Conservation (phyloP, 179 eudicot species). For the Camellia oleifera region DNA sequence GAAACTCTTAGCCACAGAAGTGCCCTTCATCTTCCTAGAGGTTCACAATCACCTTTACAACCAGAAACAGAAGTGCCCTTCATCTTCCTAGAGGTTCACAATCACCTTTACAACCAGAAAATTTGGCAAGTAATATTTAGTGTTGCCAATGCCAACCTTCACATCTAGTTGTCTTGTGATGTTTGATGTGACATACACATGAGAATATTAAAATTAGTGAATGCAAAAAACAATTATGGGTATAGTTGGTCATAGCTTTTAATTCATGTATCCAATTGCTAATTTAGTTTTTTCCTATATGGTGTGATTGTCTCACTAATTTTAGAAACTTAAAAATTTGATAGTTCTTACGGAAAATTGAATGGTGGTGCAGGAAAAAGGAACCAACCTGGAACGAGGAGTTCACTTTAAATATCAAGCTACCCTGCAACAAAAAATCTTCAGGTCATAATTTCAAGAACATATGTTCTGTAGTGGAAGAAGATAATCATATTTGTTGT, state of each 20-base stretch:
- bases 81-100: too few relatives aligned
- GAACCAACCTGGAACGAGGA: constrained; percentile 98
- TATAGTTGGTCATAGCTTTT: not conserved
- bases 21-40: too few relatives aligned
- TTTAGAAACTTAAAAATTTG: not conserved
- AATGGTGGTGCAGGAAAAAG: constrained; percentile 57
- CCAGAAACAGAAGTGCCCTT: not conserved
- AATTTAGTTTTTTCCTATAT: not conserved
- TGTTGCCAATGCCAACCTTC: not conserved
- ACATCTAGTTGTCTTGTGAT: constrained; percentile 8
- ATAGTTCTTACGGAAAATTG: constrained; percentile 9
- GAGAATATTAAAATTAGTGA: not conserved
- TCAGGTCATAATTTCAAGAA: constrained; percentile 48
- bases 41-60: not conserved
- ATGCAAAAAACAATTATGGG: constrained; percentile 1
- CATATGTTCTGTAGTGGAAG: not conserved
- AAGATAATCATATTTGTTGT: not conserved
- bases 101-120: not conserved
- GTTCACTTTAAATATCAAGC: constrained; percentile 67
- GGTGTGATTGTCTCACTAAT: not conserved
- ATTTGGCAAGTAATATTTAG: not conserved
- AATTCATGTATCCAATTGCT: not conserved
- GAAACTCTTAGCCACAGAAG: too few relatives aligned
- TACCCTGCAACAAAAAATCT: constrained; percentile 46
- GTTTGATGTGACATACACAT: not conserved